Evolutionary conservation across 2,329 filamentous ascomycete species (phyloP), one percentile per base, ranked within the genome.

Genomic region (Talaromyces sp.): DNA sequence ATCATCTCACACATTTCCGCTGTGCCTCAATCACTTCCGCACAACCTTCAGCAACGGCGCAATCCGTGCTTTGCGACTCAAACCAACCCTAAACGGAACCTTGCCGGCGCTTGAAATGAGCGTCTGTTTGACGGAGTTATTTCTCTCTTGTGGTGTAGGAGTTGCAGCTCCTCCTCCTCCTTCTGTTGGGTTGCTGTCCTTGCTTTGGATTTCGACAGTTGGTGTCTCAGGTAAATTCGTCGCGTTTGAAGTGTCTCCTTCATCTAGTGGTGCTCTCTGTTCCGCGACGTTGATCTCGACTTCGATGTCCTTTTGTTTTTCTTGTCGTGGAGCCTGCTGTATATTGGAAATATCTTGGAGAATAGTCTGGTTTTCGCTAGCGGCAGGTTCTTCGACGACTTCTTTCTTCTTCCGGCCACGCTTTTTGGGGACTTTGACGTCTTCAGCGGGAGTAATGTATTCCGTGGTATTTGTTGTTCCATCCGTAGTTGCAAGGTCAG

Each of bases 51-150:
- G 70, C 68, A 85, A 71, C 19, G 82, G 80, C 19, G 81, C 80
- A 56, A 84, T 84, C 31, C 79, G 73, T 24, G 80, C 80, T 64
- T 74, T 75, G 60, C 80, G 81, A 70, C 82, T 84, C 65, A 85
- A 69, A 2, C 83, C 83, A 5, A 85, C 82, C 0, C 83, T 76
- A 58, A 78, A 80, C 2, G 77, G 74, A 4, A 80, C 76, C 63
- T 76, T 78, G 61, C 74, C 74, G 52, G 74, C 77, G 50, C 71
- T 73, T 35, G 73, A 72, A 27, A 78, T 79, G 1, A 79, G 79
- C 50, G 78, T 80, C 60, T 80, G 79, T 64, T 77, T 79, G 14
- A 70, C 67, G 11, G 76, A 74, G 3, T 74, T 75, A 19, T 11
- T 24, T 33, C 59, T 61, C 19, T 45, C 35, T 43, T 39, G 22